These are phyloP conservation scores for Neotropicomus parvogracilis DNA, from an alignment of 1,284 basidiomycete genomes.

Conservation along the genomic window DNA sequence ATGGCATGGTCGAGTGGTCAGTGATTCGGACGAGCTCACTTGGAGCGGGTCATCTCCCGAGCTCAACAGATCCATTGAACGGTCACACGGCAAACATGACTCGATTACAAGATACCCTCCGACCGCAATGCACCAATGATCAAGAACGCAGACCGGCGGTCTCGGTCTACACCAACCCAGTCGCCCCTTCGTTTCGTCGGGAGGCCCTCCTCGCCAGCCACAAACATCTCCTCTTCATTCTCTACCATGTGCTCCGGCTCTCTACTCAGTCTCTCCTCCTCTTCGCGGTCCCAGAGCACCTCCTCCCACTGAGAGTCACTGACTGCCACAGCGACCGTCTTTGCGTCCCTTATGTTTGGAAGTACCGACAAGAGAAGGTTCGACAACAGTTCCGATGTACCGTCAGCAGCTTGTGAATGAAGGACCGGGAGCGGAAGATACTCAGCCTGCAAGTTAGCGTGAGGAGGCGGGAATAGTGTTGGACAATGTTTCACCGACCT, in stretches of 20 bases:
- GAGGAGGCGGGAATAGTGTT: not conserved
- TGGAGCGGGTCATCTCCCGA: not conserved
- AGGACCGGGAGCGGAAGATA: slow-evolving; percentile 70
- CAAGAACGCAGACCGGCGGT: slow-evolving; percentile 69
- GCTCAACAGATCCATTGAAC: too few species aligned
- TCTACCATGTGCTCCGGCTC: slow-evolving; percentile 25
- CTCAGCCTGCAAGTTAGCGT: slow-evolving; percentile 51
- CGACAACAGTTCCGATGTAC: slow-evolving; percentile 66
- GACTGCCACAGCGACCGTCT: slow-evolving; percentile 69
- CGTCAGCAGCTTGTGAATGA: slow-evolving; percentile 54
- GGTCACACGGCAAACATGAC: slow-evolving; percentile 33
- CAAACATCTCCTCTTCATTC: slow-evolving; percentile 48
- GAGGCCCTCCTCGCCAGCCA: slow-evolving; percentile 50
- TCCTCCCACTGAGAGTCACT: slow-evolving; percentile 75
- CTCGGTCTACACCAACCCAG: slow-evolving; percentile 72
- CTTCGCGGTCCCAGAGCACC: slow-evolving; percentile 69
- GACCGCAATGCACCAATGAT: slow-evolving; percentile 70
- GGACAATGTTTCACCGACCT: slow-evolving; percentile 43
- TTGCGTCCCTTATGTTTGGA: slow-evolving; percentile 64
- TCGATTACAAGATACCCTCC: slow-evolving; percentile 57
- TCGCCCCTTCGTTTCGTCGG: slow-evolving; percentile 50
- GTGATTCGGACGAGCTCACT: too few species aligned
- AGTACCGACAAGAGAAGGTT: slow-evolving; percentile 69
- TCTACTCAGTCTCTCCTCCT: slow-evolving; percentile 42
- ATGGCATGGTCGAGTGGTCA: slow-evolving; percentile 27